Conservation (phyloP, 208 protist species). For the Leishmania braziliensis region DNA sequence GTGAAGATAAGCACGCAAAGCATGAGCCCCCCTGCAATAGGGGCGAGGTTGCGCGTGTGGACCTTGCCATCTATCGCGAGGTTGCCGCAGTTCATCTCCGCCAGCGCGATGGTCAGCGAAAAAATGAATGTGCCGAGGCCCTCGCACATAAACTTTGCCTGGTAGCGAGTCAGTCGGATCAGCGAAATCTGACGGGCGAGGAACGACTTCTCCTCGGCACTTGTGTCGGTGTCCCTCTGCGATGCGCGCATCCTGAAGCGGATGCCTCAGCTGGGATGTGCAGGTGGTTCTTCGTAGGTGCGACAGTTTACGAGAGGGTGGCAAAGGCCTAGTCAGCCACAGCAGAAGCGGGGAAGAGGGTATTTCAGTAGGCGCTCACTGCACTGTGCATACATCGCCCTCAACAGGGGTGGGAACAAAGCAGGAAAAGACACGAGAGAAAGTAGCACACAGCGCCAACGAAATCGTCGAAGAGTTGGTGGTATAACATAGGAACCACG, state of each 20-base stretch:
- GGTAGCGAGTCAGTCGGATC: slow-evolving; percentile 54
- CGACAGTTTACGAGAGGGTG: not conserved
- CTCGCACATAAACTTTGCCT: slow-evolving; percentile 69
- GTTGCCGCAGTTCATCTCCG: slow-evolving; percentile 76
- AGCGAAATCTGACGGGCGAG: slow-evolving; percentile 59
- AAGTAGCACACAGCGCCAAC: too few species aligned
- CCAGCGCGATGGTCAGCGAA: slow-evolving; percentile 72
- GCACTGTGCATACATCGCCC: not conserved
- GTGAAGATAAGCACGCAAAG: slow-evolving; percentile 80
- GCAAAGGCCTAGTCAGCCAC: not conserved
- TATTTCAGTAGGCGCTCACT: not conserved
- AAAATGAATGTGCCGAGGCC: slow-evolving; percentile 81
- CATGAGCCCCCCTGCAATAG: slow-evolving; percentile 81
- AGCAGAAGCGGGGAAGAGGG: not conserved
- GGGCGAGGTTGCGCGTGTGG: slow-evolving; percentile 78
- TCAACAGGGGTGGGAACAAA: not conserved
- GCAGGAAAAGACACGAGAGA: not conserved
- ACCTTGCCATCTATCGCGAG: slow-evolving; percentile 59
- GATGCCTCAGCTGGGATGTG: not conserved
- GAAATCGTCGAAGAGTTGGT: not conserved
- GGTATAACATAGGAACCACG: not conserved
- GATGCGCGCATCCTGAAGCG: slow-evolving; percentile 15
- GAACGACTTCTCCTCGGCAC: slow-evolving; percentile 38
- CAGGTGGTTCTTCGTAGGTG: not conserved
- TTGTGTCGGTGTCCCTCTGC: slow-evolving; percentile 13